Percentiles rank a stretch among this genome's conserved stretches.
Conservation (phyloP, 2,329 filamentous ascomycete species). For the Albifimbria verrucaria region DNA sequence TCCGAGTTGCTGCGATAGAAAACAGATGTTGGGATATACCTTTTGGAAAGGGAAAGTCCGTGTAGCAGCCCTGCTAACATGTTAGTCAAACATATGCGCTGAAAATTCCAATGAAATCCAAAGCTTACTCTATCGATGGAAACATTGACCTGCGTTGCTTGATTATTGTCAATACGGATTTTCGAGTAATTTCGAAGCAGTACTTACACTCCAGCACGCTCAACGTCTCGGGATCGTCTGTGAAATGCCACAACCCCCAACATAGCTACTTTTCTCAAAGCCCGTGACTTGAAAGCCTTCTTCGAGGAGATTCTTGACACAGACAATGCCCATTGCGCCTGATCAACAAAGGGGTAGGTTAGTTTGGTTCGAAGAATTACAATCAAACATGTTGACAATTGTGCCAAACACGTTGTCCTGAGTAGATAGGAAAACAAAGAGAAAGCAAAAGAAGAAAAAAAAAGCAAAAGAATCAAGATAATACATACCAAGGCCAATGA, state of each 20-base stretch:
- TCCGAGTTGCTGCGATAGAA: not conserved
- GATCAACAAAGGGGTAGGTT: not conserved
- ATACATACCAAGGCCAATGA: slow-evolving; percentile 23
- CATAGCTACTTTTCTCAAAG: slow-evolving; percentile 37
- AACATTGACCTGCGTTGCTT: slow-evolving; percentile 24
- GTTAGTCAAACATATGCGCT: slow-evolving; percentile 7
- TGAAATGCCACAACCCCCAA: slow-evolving; percentile 42
- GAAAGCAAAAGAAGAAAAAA: not conserved
- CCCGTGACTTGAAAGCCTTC: slow-evolving; percentile 41
- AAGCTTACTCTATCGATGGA: slow-evolving; percentile 14
- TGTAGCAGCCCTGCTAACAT: slow-evolving; percentile 27
- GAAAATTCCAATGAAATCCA: not conserved
- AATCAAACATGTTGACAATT: not conserved
- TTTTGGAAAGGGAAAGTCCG: slow-evolving; percentile 31
- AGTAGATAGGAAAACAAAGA: not conserved
- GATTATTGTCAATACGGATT: not conserved
- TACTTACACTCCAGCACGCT: slow-evolving; percentile 29
- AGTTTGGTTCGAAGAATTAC: not conserved
- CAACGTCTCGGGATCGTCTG: slow-evolving; percentile 28
- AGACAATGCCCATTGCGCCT: slow-evolving; percentile 34
- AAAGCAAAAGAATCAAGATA: not conserved
- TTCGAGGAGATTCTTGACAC: slow-evolving; percentile 40
- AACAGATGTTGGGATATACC: slow-evolving; percentile 8
- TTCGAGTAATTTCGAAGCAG: no score
- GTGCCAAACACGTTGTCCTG: not conserved